Conservation (phyloP, 2,329 filamentous ascomycete genomes). For the Diplodia scrobiculata region DNA sequence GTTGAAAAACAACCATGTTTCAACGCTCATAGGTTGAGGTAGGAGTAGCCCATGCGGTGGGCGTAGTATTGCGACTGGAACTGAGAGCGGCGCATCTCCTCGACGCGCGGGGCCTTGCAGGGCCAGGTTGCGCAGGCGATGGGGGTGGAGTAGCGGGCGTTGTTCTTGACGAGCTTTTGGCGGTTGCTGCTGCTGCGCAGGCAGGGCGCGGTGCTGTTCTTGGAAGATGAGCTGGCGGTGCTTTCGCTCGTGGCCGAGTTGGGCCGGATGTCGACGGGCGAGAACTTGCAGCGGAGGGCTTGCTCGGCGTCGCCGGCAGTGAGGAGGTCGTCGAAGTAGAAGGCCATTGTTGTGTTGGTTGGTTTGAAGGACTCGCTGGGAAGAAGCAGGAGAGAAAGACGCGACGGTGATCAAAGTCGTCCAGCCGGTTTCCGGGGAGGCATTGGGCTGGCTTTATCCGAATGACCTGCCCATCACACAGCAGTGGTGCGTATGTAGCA, state of each 20-base stretch:
- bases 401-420: neutral
- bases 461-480: neutral
- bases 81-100: conserved; percentile 1
- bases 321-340: conserved; percentile 27
- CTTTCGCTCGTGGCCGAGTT: neutral
- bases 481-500: neutral
- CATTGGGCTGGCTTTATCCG: neutral
- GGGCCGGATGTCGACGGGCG: neutral
- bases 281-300: conserved; percentile 20
- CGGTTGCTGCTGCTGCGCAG: neutral
- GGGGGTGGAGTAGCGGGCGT: conserved; percentile 21
- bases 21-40: conserved; percentile 12
- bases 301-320: conserved; percentile 23
- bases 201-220: neutral
- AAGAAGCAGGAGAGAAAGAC: neutral
- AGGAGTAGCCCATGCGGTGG: conserved; percentile 12
- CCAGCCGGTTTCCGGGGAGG: neutral
- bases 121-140: conserved; percentile 19
- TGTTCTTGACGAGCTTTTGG: conserved; percentile 22
- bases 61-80: neutral
- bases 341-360: conserved; percentile 5
- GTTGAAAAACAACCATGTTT: neutral
- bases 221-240: conserved; percentile 3
- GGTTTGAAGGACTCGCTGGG: neutral
- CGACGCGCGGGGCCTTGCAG: neutral